Percentiles rank a stretch among this genome's conserved stretches.
phyloP scores from a whole-genome alignment of 2,329 filamentous ascomycete genomes.

The Aspergillus thermomutatus region DNA sequence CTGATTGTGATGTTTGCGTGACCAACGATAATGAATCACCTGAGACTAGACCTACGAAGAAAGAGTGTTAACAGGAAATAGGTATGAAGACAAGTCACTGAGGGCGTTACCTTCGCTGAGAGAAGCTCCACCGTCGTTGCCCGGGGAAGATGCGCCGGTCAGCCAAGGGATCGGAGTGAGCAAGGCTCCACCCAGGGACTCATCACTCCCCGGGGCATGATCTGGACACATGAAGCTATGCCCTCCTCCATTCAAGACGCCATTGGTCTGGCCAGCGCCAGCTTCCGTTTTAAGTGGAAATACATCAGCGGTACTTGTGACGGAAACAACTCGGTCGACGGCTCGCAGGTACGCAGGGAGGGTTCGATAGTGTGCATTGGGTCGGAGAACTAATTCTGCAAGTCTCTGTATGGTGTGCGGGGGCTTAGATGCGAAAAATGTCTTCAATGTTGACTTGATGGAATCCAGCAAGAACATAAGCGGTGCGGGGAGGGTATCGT shows the following conservation, averaged over 20 bases:
- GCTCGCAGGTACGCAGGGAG: constrained; percentile 85
- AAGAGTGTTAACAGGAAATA: neutral
- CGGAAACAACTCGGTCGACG: constrained; percentile 83
- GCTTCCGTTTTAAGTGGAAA: constrained; percentile 66
- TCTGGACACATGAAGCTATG: constrained; percentile 36
- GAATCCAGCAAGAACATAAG: constrained; percentile 60
- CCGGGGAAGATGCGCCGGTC: constrained; percentile 34
- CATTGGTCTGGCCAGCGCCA: constrained; percentile 49
- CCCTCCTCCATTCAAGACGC: constrained; percentile 41
- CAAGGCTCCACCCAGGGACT: constrained; percentile 82
- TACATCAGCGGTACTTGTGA: constrained; percentile 74
- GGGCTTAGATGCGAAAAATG: constrained; percentile 68
- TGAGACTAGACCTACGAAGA: neutral
- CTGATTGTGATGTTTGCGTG: neutral
- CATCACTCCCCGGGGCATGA: constrained; percentile 69
- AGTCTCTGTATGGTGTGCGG: constrained; percentile 93
- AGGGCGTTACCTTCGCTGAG: constrained; percentile 11
- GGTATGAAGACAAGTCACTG: neutral
- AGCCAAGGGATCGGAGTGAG: constrained; percentile 95
- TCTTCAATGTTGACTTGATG: constrained; percentile 58
- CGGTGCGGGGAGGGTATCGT: constrained; percentile 58
- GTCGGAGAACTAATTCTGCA: constrained; percentile 76
- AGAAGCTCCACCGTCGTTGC: constrained; percentile 16
- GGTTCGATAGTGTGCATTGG: constrained; percentile 74
- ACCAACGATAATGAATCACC: neutral